Conservation (phyloP, 2,329 filamentous ascomycete species). For the Rutstroemia sp. region DNA sequence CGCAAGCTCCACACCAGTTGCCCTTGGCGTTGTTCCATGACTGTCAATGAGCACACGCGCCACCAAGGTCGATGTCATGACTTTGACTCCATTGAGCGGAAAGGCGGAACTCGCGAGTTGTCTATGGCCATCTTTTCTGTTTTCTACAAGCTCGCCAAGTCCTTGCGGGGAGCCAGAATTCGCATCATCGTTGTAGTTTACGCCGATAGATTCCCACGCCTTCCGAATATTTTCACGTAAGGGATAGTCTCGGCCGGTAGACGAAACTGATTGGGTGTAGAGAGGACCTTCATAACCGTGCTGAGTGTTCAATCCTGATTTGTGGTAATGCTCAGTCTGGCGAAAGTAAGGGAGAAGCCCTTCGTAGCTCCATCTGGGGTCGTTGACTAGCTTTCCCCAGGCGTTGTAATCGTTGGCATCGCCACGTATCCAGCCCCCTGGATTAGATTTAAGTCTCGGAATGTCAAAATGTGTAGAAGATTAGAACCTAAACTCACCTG, state of each 20-base stretch:
- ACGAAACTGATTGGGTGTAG: not conserved
- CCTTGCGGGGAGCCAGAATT: not conserved
- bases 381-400: constrained; percentile 35
- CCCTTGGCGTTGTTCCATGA: not conserved
- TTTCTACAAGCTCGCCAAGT: not conserved
- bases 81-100: not conserved
- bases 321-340: constrained; percentile 30
- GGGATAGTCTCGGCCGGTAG: not conserved
- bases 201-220: not conserved
- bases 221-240: not conserved
- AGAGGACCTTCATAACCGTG: not conserved
- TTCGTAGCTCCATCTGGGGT: constrained; percentile 39
- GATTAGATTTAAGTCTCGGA: not conserved
- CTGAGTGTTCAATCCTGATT: not conserved
- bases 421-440: constrained; percentile 37
- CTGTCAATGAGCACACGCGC: not conserved
- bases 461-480: not conserved
- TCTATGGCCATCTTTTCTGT: not conserved
- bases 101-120: not conserved
- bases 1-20: not conserved
- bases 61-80: not conserved
- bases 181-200: not conserved
- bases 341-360: constrained; percentile 39
- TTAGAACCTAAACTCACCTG: not conserved
- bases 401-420: constrained; percentile 38